These are phyloP conservation scores for Mycena epipterygia DNA, from an alignment of 768 basidiomycete species.

Conservation along the genomic window DNA sequence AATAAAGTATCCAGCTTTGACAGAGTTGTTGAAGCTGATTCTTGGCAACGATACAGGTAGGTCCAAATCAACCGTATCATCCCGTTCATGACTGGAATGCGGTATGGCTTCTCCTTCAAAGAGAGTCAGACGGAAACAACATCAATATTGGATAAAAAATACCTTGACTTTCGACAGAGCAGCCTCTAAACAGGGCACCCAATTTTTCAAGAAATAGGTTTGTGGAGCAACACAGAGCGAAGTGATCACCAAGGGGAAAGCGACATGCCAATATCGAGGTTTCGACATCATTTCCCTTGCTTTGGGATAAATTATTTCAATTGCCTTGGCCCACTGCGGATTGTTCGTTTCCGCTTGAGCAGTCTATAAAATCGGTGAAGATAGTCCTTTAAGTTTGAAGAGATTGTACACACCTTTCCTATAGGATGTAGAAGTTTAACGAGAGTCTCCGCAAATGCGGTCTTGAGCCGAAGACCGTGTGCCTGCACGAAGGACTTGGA, in stretches of 20 bases:
- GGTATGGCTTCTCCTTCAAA: conserved; percentile 81
- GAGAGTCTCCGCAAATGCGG: conserved; percentile 87
- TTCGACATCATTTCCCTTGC: conserved; percentile 89
- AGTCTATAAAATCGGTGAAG: conserved; percentile 63
- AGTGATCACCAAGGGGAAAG: conserved; percentile 88
- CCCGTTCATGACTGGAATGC: conserved; percentile 83
- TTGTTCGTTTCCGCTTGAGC: conserved; percentile 97
- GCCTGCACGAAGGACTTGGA: conserved; percentile 88
- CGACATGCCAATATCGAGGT: conserved; percentile 90
- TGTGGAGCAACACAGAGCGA: conserved; percentile 90
- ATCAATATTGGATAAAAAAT: conserved; percentile 12
- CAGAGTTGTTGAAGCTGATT: conserved; percentile 85
- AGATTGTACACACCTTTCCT: conserved; percentile 70
- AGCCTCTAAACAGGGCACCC: conserved; percentile 80
- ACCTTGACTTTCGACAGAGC: conserved; percentile 88
- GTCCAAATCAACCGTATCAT: conserved; percentile 91
- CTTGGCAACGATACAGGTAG: conserved; percentile 94
- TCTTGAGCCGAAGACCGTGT: conserved; percentile 87
- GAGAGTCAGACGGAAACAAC: conserved; percentile 20
- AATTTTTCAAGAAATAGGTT: conserved; percentile 86
- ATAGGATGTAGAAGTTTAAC: conserved; percentile 86
- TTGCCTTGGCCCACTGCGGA: conserved; percentile 94
- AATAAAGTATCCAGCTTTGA: conserved; percentile 81
- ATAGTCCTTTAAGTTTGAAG: background rate
- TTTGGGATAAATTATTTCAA: conserved; percentile 86